Percentiles rank a stretch among this genome's conserved stretches.
Conservation (phyloP, 495 filamentous ascomycete species). For the Podospora fimiseda region DNA sequence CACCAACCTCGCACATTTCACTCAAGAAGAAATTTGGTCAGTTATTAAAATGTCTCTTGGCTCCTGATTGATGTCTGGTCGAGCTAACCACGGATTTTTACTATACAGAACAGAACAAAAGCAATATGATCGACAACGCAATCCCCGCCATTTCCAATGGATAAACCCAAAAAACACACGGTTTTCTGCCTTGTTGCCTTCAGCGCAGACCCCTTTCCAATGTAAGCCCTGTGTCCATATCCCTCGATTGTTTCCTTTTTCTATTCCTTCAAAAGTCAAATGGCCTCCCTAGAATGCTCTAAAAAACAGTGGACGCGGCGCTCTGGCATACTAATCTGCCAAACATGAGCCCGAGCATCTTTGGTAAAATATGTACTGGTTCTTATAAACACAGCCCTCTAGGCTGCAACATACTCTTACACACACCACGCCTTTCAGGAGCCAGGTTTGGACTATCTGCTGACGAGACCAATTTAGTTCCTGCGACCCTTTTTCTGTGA, state of each 20-base stretch:
- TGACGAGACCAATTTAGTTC: neutral
- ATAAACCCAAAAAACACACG: neutral
- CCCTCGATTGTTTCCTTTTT: too few relatives aligned
- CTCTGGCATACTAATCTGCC: too few relatives aligned
- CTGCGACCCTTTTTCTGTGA: slow-evolving; percentile 1
- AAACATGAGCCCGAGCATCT: too few relatives aligned
- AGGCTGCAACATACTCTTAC: neutral
- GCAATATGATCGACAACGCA: too few relatives aligned
- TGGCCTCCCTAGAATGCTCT: neutral
- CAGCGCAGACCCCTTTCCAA: too few relatives aligned
- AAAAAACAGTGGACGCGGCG: too few relatives aligned
- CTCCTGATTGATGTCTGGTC: neutral
- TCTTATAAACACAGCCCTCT: slow-evolving; percentile 3
- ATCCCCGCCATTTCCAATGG: too few relatives aligned
- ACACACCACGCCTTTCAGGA: neutral
- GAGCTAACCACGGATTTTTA: neutral
- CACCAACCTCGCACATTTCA: neutral
- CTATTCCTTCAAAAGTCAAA: too few relatives aligned
- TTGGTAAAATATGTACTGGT: neutral
- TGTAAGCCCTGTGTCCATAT: too few relatives aligned
- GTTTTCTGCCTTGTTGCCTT: neutral
- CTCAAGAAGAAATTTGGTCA: too few relatives aligned
- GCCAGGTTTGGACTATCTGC: too few relatives aligned
- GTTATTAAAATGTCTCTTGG: too few relatives aligned
- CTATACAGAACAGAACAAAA: neutral